phyloP scores from a whole-genome alignment of 169 alveolate species.

The Plasmodium vivax region DNA sequence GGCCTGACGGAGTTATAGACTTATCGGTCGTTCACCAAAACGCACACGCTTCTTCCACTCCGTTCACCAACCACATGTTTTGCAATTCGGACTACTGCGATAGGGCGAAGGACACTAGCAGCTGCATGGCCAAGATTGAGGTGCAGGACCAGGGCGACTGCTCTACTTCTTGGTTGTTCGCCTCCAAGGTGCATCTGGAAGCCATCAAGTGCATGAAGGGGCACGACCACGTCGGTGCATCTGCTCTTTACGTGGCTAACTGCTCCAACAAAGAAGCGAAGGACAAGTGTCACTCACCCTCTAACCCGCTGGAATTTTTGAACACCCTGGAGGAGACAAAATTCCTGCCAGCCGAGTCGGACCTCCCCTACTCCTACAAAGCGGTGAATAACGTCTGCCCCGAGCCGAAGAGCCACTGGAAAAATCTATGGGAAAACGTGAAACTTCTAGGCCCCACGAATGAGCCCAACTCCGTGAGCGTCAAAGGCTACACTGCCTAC shows the following conservation, averaged over 20 bases:
- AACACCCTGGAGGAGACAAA: neutral
- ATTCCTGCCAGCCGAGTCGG: neutral
- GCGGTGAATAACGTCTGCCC: neutral
- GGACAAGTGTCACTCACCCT: neutral
- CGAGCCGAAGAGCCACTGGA: neutral
- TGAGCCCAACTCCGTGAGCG: neutral
- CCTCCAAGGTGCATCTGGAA: constrained; percentile 13
- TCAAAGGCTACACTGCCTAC: constrained; percentile 1
- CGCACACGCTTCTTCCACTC: neutral
- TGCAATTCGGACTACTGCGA: constrained; percentile 6
- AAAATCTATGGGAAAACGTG: neutral
- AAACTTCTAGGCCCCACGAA: neutral
- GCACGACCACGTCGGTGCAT: neutral
- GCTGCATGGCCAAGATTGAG: neutral
- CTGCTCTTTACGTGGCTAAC: constrained; percentile 17
- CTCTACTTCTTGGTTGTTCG: constrained; percentile 18
- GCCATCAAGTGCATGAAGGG: constrained; percentile 26
- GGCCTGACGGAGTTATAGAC: neutral
- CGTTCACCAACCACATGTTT: neutral
- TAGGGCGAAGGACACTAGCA: neutral
- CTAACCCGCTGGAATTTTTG: constrained; percentile 8
- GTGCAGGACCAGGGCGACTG: constrained; percentile 9
- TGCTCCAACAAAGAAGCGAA: neutral
- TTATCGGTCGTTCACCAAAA: neutral
- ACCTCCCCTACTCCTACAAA: neutral